Percentiles rank a stretch among this genome's conserved stretches.
phyloP scores from a whole-genome alignment of 441 rosid genomes.

The Caryocar brasiliense region DNA sequence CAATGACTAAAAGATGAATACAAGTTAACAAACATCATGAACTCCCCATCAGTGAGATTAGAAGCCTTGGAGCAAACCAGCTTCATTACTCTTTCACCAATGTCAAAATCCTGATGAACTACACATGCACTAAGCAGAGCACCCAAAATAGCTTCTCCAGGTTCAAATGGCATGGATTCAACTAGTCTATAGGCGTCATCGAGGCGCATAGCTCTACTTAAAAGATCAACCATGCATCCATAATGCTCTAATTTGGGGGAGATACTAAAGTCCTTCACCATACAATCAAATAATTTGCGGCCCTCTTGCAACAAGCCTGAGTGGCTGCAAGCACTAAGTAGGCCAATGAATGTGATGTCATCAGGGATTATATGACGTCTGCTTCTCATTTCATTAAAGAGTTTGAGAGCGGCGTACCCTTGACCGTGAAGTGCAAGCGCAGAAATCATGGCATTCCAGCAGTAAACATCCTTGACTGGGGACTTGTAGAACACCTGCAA shows the following conservation, averaged over 20 bases:
- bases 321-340: slow-evolving; percentile 26
- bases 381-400: slow-evolving; percentile 7
- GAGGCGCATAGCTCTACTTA: slow-evolving; percentile 8
- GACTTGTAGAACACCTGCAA: slow-evolving; percentile 13
- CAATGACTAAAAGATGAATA: slow-evolving; percentile 17
- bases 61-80: slow-evolving; percentile 1
- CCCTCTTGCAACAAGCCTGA: slow-evolving; percentile 24
- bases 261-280: slow-evolving; percentile 18
- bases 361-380: slow-evolving; percentile 1
- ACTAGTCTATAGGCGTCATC: slow-evolving; percentile 10
- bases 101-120: slow-evolving; percentile 14
- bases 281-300: slow-evolving; percentile 8
- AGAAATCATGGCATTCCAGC: slow-evolving; percentile 21
- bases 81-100: slow-evolving; percentile 10
- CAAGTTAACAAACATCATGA: slow-evolving; percentile 21
- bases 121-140: slow-evolving; percentile 27
- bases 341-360: slow-evolving; percentile 18
- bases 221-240: slow-evolving; percentile 23
- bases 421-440: slow-evolving; percentile 20
- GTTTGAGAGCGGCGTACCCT: slow-evolving; percentile 17
- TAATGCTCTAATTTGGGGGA: slow-evolving; percentile 24
- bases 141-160: slow-evolving; percentile 16
- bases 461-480: slow-evolving; percentile 18
- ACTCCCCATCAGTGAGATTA: slow-evolving; percentile 18
- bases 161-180: slow-evolving; percentile 20